Conservation (phyloP, 768 basidiomycete genomes). For the Serendipita vermifera region DNA sequence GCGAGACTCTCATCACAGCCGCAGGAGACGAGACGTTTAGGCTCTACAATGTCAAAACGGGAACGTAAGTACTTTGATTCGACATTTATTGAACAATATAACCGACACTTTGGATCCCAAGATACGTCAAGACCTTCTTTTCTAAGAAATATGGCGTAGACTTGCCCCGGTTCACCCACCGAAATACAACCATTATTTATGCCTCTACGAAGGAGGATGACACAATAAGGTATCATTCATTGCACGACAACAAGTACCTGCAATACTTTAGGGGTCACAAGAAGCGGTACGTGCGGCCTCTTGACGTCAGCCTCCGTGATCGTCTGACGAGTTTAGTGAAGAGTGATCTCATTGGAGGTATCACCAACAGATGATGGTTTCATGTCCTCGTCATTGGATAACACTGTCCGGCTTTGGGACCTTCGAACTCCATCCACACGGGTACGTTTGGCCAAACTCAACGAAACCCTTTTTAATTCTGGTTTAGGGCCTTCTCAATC, state of each 20-base stretch:
- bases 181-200: constrained; percentile 68
- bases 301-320: background rate
- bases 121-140: constrained; percentile 55
- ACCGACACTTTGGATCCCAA: constrained; percentile 28
- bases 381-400: constrained; percentile 88
- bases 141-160: constrained; percentile 98
- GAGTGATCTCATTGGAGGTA: constrained; percentile 81
- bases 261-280: constrained; percentile 95
- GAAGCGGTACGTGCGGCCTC: constrained; percentile 34
- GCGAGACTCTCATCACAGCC: constrained; percentile 74
- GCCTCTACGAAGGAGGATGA: constrained; percentile 94
- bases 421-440: constrained; percentile 46
- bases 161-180: constrained; percentile 89
- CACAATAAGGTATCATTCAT: constrained; percentile 83
- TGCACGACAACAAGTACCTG: constrained; percentile 93
- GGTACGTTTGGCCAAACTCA: background rate
- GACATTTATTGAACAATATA: constrained; percentile 19
- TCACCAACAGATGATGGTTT: constrained; percentile 91
- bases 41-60: constrained; percentile 75
- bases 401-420: constrained; percentile 94
- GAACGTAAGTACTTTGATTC: constrained; percentile 64
- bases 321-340: constrained; percentile 14
- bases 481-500: constrained; percentile 50
- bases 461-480: background rate
- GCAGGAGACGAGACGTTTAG: constrained; percentile 88